Evolutionary conservation across 495 filamentous ascomycete genomes (phyloP).

Genomic region (Chlorociboria aeruginascens): DNA sequence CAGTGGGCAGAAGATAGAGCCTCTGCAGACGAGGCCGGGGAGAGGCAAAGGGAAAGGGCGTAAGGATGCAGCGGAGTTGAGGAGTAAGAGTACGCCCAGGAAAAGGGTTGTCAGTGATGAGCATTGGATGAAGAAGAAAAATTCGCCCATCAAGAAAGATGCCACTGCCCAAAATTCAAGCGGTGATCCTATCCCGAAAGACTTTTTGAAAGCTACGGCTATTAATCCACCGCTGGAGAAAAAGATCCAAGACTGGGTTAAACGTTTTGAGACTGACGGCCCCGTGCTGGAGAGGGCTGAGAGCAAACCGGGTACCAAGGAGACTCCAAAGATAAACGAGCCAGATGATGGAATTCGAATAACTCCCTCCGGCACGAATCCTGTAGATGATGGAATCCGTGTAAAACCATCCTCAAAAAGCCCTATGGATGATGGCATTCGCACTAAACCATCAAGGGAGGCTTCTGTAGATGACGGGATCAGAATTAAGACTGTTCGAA

Average conservation of each 20-base stretch:
- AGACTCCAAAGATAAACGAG: constrained; percentile 5
- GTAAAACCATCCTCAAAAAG: constrained; percentile 2
- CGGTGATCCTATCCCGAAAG: constrained; percentile 35
- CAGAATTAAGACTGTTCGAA: constrained; percentile 21
- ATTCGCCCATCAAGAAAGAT: constrained; percentile 29
- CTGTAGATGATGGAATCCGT: constrained; percentile 12
- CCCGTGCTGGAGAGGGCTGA: constrained; percentile 12
- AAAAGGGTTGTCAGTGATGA: constrained; percentile 74
- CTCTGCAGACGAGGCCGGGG: constrained; percentile 12
- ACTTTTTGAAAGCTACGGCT: constrained; percentile 34
- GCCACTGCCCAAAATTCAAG: constrained; percentile 29
- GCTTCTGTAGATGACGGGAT: constrained; percentile 15
- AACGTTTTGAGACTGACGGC: constrained; percentile 26
- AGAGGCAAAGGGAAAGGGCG: constrained; percentile 18
- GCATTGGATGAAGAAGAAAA: constrained; percentile 49
- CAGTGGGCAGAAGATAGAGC: neutral
- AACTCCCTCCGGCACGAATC: constrained; percentile 10
- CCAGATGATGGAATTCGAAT: constrained; percentile 1
- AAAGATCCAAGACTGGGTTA: constrained; percentile 41
- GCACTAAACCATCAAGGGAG: constrained; percentile 12
- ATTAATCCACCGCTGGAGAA: constrained; percentile 35
- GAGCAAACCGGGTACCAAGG: neutral
- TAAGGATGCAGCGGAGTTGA: constrained; percentile 15
- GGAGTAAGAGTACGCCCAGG: constrained; percentile 41
- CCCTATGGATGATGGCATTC: constrained; percentile 14